Base-by-base conservation (phyloP, 2,329 filamentous ascomycete genomes). In the Cladosporium sp. region DNA sequence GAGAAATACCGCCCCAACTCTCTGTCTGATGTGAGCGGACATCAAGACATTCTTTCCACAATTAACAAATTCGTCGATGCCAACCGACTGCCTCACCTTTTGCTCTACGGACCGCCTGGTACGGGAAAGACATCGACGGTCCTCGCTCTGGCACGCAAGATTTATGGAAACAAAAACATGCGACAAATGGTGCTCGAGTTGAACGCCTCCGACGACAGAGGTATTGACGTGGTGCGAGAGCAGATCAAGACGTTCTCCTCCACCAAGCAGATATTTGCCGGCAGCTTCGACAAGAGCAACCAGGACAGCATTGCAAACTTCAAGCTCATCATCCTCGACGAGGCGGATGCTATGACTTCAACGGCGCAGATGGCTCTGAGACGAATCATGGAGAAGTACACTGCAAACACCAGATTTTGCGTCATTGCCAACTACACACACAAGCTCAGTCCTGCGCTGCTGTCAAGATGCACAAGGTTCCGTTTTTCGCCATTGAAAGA, bases 281-380 rank as follows among this genome's bases (percentile, higher is more conserved):
- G 73, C 5, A 71, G 72, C 4, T 67, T 67, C 56, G 63, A 66
- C 58, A 67, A 67, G 47, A 54, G 50, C 29, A 52, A 54, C 22
- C 53, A 54, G 12, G 72, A 70, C 11, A 68, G 70, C 27, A 71
- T 92, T 20, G 89, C 88, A 0, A 81, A 81, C 3, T 99, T 87
- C 77, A 99, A 99, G 75, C 83, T 99, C 60, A 97, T 99, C 66
- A 89, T 99, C 50, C 82, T 99, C 4, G 93, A 99, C 69, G 93
- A 99, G 75, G 93, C 93, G n/a, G 93, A 99, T 68, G 93, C 93
- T 48, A 99, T 99, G 93, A 99, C 93, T n/a, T 87, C 89, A 48
- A 95, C 92, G 0, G 93, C 93, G 5, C 93, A 99, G 71, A 99
- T 99, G 92, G 93, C 93, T 0, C 76, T 99, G 50, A 82, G 93